phyloP scores from a whole-genome alignment of 352 stramenopile genomes.

The Phytophthora agathidicida region DNA sequence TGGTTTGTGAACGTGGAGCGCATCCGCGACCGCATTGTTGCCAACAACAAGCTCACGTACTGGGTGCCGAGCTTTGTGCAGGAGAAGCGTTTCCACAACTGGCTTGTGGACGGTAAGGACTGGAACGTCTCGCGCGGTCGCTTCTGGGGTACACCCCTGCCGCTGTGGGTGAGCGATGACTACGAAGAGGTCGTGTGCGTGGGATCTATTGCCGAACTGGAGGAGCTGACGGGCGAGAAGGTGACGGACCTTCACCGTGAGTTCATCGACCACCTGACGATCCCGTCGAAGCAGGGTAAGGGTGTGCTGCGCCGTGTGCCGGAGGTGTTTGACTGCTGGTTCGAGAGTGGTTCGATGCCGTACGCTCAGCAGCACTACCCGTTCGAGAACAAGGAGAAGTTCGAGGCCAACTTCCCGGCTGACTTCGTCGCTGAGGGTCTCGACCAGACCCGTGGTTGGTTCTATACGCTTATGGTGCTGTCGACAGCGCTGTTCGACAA shows the following conservation, averaged over 20 bases:
- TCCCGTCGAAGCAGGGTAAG: constrained; percentile 95
- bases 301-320: constrained; percentile 86
- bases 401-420: constrained; percentile 97
- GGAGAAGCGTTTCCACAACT: constrained; percentile 99
- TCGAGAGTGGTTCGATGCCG: constrained; percentile 99
- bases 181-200: constrained; percentile 97
- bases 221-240: constrained; percentile 93
- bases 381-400: constrained; percentile 99
- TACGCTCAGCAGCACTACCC: constrained; percentile 99
- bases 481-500: constrained; percentile 99
- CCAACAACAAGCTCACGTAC: constrained; percentile 88
- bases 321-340: constrained; percentile 99
- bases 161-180: constrained; percentile 98
- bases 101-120: constrained; percentile 98
- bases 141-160: constrained; percentile 99
- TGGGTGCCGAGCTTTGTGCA: constrained; percentile 94
- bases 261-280: constrained; percentile 98
- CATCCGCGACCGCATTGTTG: constrained; percentile 96
- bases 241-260: constrained; percentile 98
- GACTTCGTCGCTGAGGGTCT: constrained; percentile 99
- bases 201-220: constrained; percentile 96
- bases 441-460: constrained; percentile 99
- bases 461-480: constrained; percentile 99
- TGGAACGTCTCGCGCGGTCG: constrained; percentile 98
- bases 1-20: constrained; percentile 99